These are phyloP conservation scores for Erucastrum elatum DNA, from an alignment of 345 rosid genomes.

Conservation along the genomic window DNA sequence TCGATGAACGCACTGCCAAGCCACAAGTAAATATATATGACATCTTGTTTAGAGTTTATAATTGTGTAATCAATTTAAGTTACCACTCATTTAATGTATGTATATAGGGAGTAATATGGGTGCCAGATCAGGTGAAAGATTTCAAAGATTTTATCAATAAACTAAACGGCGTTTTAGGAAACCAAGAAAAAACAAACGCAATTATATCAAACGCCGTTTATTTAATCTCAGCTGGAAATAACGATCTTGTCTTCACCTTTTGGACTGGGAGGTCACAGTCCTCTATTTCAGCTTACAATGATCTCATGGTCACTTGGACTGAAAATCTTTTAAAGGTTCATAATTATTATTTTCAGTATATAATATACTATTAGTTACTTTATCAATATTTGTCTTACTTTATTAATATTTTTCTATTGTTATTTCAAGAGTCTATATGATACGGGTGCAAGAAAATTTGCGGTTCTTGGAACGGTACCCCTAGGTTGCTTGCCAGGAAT, in stretches of 20 bases:
- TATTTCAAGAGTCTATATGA: conserved; percentile 40
- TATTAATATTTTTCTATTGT: neutral
- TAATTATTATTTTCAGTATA: neutral
- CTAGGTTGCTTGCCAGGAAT: conserved; percentile 69
- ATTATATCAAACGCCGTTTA: conserved; percentile 46
- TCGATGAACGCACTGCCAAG: conserved; percentile 19
- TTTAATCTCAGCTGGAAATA: conserved; percentile 48
- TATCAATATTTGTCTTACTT: neutral
- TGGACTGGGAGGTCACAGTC: conserved; percentile 10
- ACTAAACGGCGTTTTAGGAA: conserved; percentile 41
- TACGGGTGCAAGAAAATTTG: conserved; percentile 67
- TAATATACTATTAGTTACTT: neutral
- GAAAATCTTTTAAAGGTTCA: conserved; percentile 24
- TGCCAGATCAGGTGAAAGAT: conserved; percentile 44
- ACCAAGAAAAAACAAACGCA: conserved; percentile 42
- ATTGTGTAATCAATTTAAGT: neutral
- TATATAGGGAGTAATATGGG: conserved; percentile 44
- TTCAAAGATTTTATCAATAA: conserved; percentile 51
- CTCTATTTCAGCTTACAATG: conserved; percentile 21
- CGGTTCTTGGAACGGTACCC: conserved; percentile 40
- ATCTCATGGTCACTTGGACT: conserved; percentile 35
- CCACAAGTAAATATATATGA: conserved; percentile 11
- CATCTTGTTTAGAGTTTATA: neutral
- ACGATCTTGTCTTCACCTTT: conserved; percentile 62
- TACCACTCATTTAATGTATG: neutral